Evolutionary conservation across 495 filamentous ascomycete species (phyloP).

Genomic region (Immersiella caudata): DNA sequence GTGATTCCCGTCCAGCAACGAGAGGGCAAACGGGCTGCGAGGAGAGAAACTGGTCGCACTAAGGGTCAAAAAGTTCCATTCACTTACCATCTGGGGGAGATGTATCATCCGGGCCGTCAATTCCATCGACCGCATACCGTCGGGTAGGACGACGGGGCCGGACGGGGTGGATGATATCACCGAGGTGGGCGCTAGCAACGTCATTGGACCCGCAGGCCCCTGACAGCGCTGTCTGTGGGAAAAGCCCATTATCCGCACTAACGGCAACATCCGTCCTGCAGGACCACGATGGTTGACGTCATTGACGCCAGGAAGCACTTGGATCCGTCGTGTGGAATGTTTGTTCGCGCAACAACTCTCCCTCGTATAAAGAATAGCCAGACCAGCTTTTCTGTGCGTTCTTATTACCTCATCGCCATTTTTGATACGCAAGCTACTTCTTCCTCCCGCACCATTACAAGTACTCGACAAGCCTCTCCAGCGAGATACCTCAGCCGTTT

Average conservation of each 20-base stretch:
- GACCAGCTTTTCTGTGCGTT: neutral
- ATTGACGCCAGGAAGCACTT: neutral
- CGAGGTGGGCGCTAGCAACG: neutral
- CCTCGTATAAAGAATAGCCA: neutral
- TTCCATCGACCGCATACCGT: too few relatives aligned
- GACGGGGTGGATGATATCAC: neutral
- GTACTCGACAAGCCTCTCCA: too few relatives aligned
- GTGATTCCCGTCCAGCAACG: too few relatives aligned
- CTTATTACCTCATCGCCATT: neutral
- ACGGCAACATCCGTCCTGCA: neutral
- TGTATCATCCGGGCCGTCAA: too few relatives aligned
- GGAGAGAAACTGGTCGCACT: too few relatives aligned
- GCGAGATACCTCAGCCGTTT: too few relatives aligned
- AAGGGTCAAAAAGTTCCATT: too few relatives aligned
- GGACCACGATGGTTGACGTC: neutral
- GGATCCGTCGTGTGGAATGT: neutral
- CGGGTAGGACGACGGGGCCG: too few relatives aligned
- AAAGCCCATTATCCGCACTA: too few relatives aligned
- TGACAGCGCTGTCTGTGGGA: neutral
- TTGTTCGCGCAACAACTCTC: neutral
- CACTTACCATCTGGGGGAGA: too few relatives aligned
- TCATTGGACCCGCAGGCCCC: neutral
- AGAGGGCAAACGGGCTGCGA: too few relatives aligned
- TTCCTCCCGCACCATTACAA: too few relatives aligned
- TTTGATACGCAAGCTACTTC: neutral